Base-by-base conservation (phyloP, 768 basidiomycete species). In the Macrolepiota dolichaula region DNA sequence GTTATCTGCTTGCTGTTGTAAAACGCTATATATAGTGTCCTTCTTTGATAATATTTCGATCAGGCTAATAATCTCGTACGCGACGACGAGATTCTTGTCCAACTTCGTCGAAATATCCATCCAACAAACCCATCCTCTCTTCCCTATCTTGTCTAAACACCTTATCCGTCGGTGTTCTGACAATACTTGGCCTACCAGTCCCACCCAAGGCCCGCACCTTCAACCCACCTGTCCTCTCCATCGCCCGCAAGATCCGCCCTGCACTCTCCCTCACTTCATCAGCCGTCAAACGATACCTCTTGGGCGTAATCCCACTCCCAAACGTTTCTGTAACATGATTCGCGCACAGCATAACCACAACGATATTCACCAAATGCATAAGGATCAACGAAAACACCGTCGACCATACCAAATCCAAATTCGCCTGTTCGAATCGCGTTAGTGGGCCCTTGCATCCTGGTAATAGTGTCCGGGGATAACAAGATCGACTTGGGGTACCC, bases 251-350 rank as follows among this genome's bases (percentile, higher is more conserved):
- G 29, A 77, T 68, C 64, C 72, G 76, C 56, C 74, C 76, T 35
- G 74, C 73, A 60, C 76, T 32, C 19, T 67, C 69, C 59, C 68
- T 71, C 42, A 86, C 77, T 68, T 87, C 85, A 38, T 65, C 74
- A 1, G 69, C 73, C 29, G 51, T 78, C 50, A 89, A 74, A 32
- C 87, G 77, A 72, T 89, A 89, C 63, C 74, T 73, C 65, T 75
- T 77, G 1, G 87, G 89, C 52, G 78, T 85, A 35, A 89, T 74
- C 0, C 88, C 86, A 68, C 84, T 85, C 49, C 88, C 87, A 69
- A 89, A 89, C 55, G 72, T 77, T 32, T 74, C 74, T 40, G 76
- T 82, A 32, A 90, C 81, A 62, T 90, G 88, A 70, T 89, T 91
- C 38, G 86, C 79, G 64, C 87, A 88, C n/a, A 90, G 69, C 44